Evolutionary conservation across 1,284 basidiomycete genomes (phyloP).

Genomic region (Ceratobasidium sp.): DNA sequence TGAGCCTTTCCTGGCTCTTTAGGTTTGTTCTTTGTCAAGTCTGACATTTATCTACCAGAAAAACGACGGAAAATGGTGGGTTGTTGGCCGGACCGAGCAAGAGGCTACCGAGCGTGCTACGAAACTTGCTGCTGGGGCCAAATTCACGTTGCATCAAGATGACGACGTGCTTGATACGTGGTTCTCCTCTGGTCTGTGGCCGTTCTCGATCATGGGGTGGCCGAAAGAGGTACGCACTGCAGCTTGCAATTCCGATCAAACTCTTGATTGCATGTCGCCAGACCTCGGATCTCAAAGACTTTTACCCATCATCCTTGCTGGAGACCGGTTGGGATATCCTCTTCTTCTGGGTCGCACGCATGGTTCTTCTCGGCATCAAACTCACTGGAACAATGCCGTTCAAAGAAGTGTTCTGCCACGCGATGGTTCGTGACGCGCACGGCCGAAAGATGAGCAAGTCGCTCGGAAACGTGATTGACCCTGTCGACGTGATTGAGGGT

Average conservation of each 20-base stretch:
- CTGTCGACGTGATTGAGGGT: constrained; percentile 95
- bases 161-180: constrained; percentile 99
- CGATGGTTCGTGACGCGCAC: constrained; percentile 98
- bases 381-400: constrained; percentile 95
- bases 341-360: constrained; percentile 99
- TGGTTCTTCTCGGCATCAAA: constrained; percentile 94
- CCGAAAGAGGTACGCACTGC: constrained; percentile 75
- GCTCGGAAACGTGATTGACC: constrained; percentile 98
- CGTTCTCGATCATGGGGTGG: constrained; percentile 98
- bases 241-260: constrained; percentile 14
- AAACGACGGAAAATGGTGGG: constrained; percentile 85
- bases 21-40: not conserved
- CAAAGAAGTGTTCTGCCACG: constrained; percentile 97
- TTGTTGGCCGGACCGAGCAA: constrained; percentile 84
- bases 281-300: constrained; percentile 79
- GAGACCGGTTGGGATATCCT: constrained; percentile 99
- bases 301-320: constrained; percentile 90
- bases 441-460: constrained; percentile 99
- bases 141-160: constrained; percentile 90
- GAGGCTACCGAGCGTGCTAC: constrained; percentile 85
- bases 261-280: constrained; percentile 51
- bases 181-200: constrained; percentile 99
- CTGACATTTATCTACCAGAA: constrained; percentile 56
- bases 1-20: constrained; percentile 56
- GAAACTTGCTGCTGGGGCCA: constrained; percentile 73